Conservation (phyloP, 2,329 filamentous ascomycete species). For the Fusarium musae region DNA sequence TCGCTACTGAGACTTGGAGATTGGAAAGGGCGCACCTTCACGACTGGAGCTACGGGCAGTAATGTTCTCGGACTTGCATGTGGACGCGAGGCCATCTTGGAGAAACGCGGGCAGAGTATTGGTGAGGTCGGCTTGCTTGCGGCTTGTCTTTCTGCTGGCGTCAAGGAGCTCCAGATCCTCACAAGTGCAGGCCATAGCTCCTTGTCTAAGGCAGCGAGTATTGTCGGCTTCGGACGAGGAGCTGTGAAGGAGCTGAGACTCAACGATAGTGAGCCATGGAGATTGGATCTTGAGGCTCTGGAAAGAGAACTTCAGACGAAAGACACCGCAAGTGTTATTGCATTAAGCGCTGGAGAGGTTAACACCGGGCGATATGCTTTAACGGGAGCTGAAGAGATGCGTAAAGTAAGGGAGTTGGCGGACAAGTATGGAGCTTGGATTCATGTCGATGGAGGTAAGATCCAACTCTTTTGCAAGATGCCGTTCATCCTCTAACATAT, state of each 20-base stretch:
- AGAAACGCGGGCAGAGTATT: slow-evolving; percentile 56
- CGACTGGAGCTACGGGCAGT: slow-evolving; percentile 75
- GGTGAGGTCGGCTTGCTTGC: slow-evolving; percentile 76
- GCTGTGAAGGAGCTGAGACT: slow-evolving; percentile 71
- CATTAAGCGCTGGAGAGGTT: slow-evolving; percentile 87
- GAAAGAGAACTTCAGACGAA: slow-evolving; percentile 65
- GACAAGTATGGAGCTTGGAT: slow-evolving; percentile 84
- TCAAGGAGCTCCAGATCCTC: slow-evolving; percentile 78
- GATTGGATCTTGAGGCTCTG: slow-evolving; percentile 74
- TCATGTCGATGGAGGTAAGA: slow-evolving; percentile 80
- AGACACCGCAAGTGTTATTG: slow-evolving; percentile 77
- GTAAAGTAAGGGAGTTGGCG: slow-evolving; percentile 73
- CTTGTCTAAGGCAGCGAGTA: slow-evolving; percentile 81
- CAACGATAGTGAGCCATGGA: slow-evolving; percentile 69
- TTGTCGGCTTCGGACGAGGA: slow-evolving; percentile 80
- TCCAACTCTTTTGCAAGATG: too few relatives aligned
- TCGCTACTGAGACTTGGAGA: slow-evolving; percentile 72
- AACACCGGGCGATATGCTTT: slow-evolving; percentile 85
- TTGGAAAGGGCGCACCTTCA: slow-evolving; percentile 67
- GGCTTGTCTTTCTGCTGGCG: slow-evolving; percentile 71
- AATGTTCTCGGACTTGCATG: slow-evolving; percentile 82
- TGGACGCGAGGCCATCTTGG: slow-evolving; percentile 72
- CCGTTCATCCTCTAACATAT: slow-evolving; percentile 3
- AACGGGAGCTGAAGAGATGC: slow-evolving; percentile 68
- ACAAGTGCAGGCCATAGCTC: slow-evolving; percentile 88